These are phyloP conservation scores for Trichoderma citrinoviride DNA, from an alignment of 2,329 filamentous ascomycete genomes.

Conservation along the genomic window DNA sequence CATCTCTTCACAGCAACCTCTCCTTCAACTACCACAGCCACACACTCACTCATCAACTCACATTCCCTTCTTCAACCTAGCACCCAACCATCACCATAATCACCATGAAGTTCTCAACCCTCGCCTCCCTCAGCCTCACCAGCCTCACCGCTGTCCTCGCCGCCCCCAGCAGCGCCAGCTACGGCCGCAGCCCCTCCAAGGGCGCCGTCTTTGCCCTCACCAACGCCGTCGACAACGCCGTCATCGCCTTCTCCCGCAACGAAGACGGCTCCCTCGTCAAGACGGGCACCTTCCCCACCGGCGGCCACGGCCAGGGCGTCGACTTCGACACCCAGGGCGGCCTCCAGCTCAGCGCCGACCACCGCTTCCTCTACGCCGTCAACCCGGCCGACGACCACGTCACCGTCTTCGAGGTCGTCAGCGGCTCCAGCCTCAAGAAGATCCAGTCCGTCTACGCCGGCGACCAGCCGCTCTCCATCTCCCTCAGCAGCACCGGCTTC, in stretches of 20 bases:
- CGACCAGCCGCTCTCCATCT: slow-evolving; percentile 26
- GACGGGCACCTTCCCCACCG: slow-evolving; percentile 22
- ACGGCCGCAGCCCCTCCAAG: not conserved
- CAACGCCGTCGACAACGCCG: slow-evolving; percentile 24
- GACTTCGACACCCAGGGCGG: slow-evolving; percentile 78
- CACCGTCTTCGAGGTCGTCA: slow-evolving; percentile 24
- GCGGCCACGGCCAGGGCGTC: slow-evolving; percentile 56
- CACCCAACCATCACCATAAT: not conserved
- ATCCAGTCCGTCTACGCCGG: slow-evolving; percentile 27
- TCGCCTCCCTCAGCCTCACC: slow-evolving; percentile 10
- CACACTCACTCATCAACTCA: too few species aligned
- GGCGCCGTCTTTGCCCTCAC: slow-evolving; percentile 28
- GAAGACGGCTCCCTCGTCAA: slow-evolving; percentile 22
- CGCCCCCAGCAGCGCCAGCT: not conserved
- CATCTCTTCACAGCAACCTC: not conserved
- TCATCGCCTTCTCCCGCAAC: slow-evolving; percentile 25
- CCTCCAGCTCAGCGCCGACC: slow-evolving; percentile 49
- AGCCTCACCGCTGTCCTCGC: slow-evolving; percentile 4
- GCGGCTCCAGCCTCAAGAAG: slow-evolving; percentile 22
- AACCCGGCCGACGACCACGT: slow-evolving; percentile 25
- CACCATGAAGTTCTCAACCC: slow-evolving; percentile 13
- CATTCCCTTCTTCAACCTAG: not conserved
- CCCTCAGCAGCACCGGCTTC: slow-evolving; percentile 26
- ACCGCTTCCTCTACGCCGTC: slow-evolving; percentile 27
- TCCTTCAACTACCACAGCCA: not conserved